These are phyloP conservation scores for Chalciporus pseudorubinellus DNA, from an alignment of 768 basidiomycete genomes.

Conservation along the genomic window DNA sequence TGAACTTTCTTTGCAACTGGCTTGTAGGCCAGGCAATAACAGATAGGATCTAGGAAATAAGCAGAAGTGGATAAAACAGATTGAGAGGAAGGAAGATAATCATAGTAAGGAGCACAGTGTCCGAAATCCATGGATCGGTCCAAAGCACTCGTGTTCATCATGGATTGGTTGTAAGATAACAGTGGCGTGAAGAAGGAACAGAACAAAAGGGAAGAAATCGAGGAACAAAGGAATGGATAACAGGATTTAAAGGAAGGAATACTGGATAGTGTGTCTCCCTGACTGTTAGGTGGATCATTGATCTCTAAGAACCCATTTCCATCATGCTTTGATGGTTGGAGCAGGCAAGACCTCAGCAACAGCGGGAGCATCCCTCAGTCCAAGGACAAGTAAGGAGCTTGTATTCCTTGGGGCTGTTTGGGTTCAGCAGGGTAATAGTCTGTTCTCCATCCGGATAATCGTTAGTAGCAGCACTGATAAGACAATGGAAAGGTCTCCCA, in stretches of 20 bases:
- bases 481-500: too few relatives aligned
- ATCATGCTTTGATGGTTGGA: neutral
- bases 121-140: too few relatives aligned
- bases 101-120: too few relatives aligned
- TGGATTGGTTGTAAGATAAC: too few relatives aligned
- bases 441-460: neutral
- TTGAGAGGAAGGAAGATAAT: neutral
- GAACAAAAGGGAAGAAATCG: neutral
- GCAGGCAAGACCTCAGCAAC: neutral
- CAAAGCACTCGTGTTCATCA: too few relatives aligned
- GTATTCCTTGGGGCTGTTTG: neutral
- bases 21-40: too few relatives aligned
- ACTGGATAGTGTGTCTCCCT: neutral
- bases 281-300: neutral
- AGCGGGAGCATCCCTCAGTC: neutral
- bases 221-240: neutral
- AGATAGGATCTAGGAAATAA: too few relatives aligned
- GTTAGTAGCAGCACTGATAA: neutral
- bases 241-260: neutral
- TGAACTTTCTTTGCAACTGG: too few relatives aligned
- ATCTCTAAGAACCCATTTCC: too few relatives aligned
- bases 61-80: neutral
- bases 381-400: neutral
- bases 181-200: neutral
- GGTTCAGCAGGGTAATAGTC: neutral